Evolutionary conservation across 768 basidiomycete species (phyloP), one percentile per base, ranked within the genome.

Genomic region (Russula ochroleuca): DNA sequence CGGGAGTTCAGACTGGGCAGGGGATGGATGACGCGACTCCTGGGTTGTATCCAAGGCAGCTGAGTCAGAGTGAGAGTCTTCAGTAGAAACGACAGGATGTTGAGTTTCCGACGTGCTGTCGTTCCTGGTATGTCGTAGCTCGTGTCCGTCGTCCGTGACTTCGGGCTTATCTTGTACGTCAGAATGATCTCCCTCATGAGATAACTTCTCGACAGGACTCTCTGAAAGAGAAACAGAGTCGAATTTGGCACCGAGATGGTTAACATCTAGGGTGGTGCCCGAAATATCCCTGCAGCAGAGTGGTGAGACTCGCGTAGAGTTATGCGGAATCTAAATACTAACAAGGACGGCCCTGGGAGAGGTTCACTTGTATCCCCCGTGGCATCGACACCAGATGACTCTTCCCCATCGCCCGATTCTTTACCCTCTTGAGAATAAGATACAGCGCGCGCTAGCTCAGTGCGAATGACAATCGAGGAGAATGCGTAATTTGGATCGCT

Each of bases 401-500:
- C 73, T 10, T 72, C 71, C n/a, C 72, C 64, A 35, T 66, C 67
- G 4, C 64, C 68, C 23, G 41, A 67, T 15, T 71, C 68, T 41
- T 76, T 71, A 33, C 73, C 69, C 35, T 75, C 72, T n/a, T 71
- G 72, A 71, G 75, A 75, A 57, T 31, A 65, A n/a, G 74, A 75
- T 68, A 78, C 73, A 65, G 79, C 79, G 70, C 78, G 81, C 52
- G 81, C 80, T 54, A 90, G 72, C 61, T 88, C 87, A 59, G 81
- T 75, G 37, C 87, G 83, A 61, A 90, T 80, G n/a, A 78, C 77
- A 49, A 81, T 81, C 3, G 83, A 77, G 19, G 78, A 83, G 77
- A 91, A 88, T 45, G 83, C 78, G 70, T 80, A 78, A 1, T 73
- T 70, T 9, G 75, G 67, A 61, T 81, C 80, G 45, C 77, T 74